A percentile compares a stretch with the other conserved stretches of the same genome.
Evolutionary conservation across 202 grass and related monocot species (phyloP).

Genomic region (Schoenoplectus triqueter): DNA sequence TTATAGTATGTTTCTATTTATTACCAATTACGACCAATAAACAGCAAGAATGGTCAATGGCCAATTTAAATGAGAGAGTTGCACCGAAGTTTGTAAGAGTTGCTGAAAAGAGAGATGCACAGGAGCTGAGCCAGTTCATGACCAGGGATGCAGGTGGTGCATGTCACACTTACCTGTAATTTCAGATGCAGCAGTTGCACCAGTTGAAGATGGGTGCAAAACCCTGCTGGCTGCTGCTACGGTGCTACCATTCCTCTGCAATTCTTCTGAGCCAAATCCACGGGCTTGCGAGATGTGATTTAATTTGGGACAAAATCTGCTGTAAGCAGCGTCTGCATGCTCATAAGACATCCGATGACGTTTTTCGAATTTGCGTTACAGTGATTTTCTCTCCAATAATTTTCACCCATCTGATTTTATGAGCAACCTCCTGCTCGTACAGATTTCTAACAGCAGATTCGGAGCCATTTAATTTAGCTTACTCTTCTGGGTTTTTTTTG

Average conservation of each 20-base stretch:
- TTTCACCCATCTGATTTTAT: too few relatives aligned
- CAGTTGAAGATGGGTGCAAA: not conserved
- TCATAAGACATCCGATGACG: too few relatives aligned
- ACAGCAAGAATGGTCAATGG: not conserved
- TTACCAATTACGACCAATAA: not conserved
- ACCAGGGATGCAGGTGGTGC: not conserved
- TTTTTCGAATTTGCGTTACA: too few relatives aligned
- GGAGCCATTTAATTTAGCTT: not conserved
- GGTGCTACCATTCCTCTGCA: not conserved
- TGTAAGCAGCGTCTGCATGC: too few relatives aligned
- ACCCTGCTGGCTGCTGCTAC: not conserved
- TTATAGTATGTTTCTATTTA: constrained; percentile 9
- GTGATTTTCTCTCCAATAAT: too few relatives aligned
- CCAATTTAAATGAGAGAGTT: constrained; percentile 23
- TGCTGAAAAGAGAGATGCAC: constrained; percentile 21
- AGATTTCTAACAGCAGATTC: not conserved
- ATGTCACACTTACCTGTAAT: constrained; percentile 3
- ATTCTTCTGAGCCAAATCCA: not conserved
- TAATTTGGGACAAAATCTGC: not conserved
- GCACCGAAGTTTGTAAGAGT: not conserved
- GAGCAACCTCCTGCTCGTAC: too few relatives aligned
- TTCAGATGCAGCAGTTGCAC: constrained; percentile 29
- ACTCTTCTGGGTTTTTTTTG: not conserved
- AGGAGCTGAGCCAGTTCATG: not conserved
- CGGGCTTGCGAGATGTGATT: not conserved